A percentile compares a stretch with the other conserved stretches of the same genome.
phyloP scores from a whole-genome alignment of 1,284 basidiomycete genomes.

The Apiotrichum sp. region DNA sequence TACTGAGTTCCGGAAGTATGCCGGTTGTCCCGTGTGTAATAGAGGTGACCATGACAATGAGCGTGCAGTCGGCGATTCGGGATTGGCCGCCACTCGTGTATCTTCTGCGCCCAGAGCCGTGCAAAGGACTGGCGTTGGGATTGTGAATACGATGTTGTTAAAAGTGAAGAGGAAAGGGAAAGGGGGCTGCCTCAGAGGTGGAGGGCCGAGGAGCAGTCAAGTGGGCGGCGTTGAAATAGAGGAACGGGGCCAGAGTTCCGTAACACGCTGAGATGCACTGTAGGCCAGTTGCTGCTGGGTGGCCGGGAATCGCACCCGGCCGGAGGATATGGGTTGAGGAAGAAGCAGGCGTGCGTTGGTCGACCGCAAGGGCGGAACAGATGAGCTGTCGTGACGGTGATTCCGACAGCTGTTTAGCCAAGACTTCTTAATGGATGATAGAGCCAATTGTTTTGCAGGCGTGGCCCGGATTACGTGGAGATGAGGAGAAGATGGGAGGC shows the following conservation, averaged over 20 bases:
- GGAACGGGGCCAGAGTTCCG: too few relatives aligned
- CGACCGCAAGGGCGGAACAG: background rate
- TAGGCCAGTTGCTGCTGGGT: constrained; percentile 1
- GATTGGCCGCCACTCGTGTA: background rate
- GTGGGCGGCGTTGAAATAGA: too few relatives aligned
- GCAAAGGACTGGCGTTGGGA: background rate
- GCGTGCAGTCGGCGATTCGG: background rate
- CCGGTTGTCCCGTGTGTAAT: background rate
- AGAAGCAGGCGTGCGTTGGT: background rate
- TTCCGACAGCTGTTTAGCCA: too few relatives aligned
- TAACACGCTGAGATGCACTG: background rate
- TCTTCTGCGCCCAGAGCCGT: background rate
- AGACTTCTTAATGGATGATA: too few relatives aligned
- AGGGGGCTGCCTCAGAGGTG: too few relatives aligned
- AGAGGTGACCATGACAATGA: background rate
- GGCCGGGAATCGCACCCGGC: constrained; percentile 24
- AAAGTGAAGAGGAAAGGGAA: background rate
- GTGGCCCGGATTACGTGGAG: too few relatives aligned
- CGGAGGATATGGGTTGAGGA: background rate
- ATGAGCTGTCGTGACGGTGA: too few relatives aligned
- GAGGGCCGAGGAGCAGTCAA: too few relatives aligned
- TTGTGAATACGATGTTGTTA: background rate
- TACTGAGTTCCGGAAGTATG: background rate
- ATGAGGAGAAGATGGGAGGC: too few relatives aligned
- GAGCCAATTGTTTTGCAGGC: too few relatives aligned